Base-by-base conservation (phyloP, 257 asterid species). In the Solanum bukasovii region DNA sequence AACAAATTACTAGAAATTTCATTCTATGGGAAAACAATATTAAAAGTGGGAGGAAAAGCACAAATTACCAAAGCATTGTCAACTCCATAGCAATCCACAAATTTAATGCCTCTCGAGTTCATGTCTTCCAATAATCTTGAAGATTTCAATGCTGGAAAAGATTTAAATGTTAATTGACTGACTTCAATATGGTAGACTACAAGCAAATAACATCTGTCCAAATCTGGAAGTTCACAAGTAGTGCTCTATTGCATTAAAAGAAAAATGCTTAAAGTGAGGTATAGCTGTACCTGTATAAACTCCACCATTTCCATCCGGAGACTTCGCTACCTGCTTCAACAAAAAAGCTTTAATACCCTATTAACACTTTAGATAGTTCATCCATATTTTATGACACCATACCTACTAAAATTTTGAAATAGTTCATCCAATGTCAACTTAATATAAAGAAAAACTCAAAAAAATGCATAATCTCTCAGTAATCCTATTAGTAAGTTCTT, bases 251-350 rank as follows among this genome's bases (percentile, higher is more conserved):
- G 44, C 12, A 84, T 67, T 46, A 40, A 88, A 77, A 86, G 27
- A 82, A 10, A 49, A 4, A 82, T 9, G 42, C 44, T 82, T 82
- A 31, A 82, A 29, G 20, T 46, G 68, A 29, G 25, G 68, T 82
- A 52, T 31, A 31, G 31, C 18, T 81, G 16, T 89, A 97, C 99
- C 98, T 91, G 99, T 88, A 95, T 94, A 96, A 82, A 97, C 96
- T 91, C 99, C 99, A 81, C 98, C 99, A 85, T 97, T 97, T 88
- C 99, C 99, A 91, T 97, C 99, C 82, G 98, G 99, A 88, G 99
- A 95, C 92, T 94, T 96, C 23, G 98, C 98, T 68, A 96, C 96
- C 99, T 97, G 95, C 44, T 82, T 82, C 86, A 82, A 82, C 42
- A 31, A 52, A 31, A 42, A 82, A 49, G 31, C 86, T 49, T 82